Percentiles rank a stretch among this genome's conserved stretches.
These are phyloP conservation scores for Nicotiana otophora DNA, from an alignment of 257 asterid genomes.

Conservation along the genomic window DNA sequence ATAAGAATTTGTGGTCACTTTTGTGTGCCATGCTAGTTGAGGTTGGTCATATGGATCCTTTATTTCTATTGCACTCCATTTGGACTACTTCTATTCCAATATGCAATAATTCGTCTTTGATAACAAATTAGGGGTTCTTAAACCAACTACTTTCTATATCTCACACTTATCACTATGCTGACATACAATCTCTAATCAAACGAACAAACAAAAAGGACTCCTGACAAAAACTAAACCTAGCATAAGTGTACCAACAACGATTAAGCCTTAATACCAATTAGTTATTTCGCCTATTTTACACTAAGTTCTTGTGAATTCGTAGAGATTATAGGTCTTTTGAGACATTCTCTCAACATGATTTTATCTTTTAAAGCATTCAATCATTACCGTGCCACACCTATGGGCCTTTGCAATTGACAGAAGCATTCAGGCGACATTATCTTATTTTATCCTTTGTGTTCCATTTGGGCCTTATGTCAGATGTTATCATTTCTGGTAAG, in stretches of 20 bases:
- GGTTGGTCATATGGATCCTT: slow-evolving; percentile 1
- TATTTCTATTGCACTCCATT: not conserved
- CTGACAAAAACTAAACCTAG: not conserved
- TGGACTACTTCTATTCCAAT: not conserved
- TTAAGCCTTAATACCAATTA: not conserved
- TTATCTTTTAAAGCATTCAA: not conserved
- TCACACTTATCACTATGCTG: not conserved
- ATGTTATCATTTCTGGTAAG: not conserved
- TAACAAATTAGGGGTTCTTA: not conserved
- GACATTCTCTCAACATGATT: not conserved
- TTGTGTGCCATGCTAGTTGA: not conserved
- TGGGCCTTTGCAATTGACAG: not conserved
- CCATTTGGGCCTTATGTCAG: not conserved
- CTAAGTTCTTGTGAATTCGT: not conserved
- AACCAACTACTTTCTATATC: not conserved
- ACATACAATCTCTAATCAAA: not conserved
- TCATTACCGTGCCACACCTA: not conserved
- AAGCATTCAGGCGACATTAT: not conserved
- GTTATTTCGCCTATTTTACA: not conserved
- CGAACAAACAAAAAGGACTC: not conserved
- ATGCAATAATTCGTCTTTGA: not conserved
- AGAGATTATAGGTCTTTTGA: not conserved
- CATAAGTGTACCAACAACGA: not conserved
- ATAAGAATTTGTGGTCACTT: too few relatives aligned
- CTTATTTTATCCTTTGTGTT: not conserved